Conservation (phyloP, 2,329 filamentous ascomycete genomes). For the Fusarium ramigenum region DNA sequence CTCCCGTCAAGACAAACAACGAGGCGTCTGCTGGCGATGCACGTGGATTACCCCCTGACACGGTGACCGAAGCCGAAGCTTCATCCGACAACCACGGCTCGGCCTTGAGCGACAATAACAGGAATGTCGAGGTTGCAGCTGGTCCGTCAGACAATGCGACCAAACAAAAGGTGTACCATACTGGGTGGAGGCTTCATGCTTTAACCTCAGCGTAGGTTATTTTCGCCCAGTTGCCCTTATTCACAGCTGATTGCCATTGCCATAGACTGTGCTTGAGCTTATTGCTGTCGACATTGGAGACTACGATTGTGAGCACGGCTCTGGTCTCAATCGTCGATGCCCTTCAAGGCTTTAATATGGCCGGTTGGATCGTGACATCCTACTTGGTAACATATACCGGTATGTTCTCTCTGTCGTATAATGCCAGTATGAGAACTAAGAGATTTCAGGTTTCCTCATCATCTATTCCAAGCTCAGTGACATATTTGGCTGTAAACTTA, state of each 20-base stretch:
- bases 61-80: background rate
- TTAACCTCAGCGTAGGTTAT: background rate
- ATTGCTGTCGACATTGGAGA: constrained; percentile 57
- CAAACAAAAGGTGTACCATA: background rate
- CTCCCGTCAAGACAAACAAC: background rate
- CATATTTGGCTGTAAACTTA: constrained; percentile 21
- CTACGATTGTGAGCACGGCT: constrained; percentile 61
- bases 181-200: constrained; percentile 1
- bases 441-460: constrained; percentile 16
- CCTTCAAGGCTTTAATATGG: constrained; percentile 48
- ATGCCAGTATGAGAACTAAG: background rate
- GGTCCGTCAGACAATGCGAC: background rate
- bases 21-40: background rate
- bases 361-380: constrained; percentile 58
- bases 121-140: background rate
- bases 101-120: background rate
- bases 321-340: constrained; percentile 56
- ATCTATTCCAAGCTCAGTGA: constrained; percentile 31
- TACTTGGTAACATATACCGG: constrained; percentile 61
- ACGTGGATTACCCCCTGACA: background rate
- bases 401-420: constrained; percentile 2
- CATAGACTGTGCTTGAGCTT: constrained; percentile 12
- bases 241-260: background rate
- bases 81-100: background rate
- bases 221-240: rapidly evolving